Evolutionary conservation across 805 yeast genomes (phyloP), one percentile per base, ranked within the genome.

Genomic region (Ogataea thermomethanolica): DNA sequence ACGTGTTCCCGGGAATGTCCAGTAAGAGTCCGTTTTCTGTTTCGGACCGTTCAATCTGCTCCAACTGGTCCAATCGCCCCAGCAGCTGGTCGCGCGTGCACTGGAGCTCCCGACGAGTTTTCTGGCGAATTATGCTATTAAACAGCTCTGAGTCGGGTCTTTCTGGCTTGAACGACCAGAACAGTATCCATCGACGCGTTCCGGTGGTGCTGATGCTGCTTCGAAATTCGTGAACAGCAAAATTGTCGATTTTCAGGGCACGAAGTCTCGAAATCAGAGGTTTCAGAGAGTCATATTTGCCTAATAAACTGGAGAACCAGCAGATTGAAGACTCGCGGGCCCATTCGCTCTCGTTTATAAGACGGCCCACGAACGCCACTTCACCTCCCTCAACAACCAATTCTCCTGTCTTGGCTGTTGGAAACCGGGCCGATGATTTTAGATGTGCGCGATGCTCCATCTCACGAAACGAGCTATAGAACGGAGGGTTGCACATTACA

Each of bases 401-500:
- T 40, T 75, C 81, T 15, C 43, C 42, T 0, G 44, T 34, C 3
- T 56, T 49, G 1, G 72, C 79, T 10, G 12, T 25, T 5, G 44
- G 50, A 12, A 23, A n/a, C 15, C 37, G 24, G 2, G 32, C 22
- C 3, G 8, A 22, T 11, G 30, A 20, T 45, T 73, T 74, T 4
- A 26, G n/a, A 2, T 29, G 29, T 7, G 39, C 29, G 11, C 54
- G 53, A 3, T 33, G 27, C 4, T 43, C 37, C 50, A 70, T 44
- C 31, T 72, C 78, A 1, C 51, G 56, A 0, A 20, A 8, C 0
- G 71, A 62, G 2, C 48, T 39, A 49, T 73, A 75, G 47, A 75
- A 75, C 2, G 81, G 81, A 3, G 81, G 81, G 48, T 75, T 75
- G 50, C 80, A 74, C 52, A 76, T 62, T 5, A 66, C 58, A 41